Conservation (phyloP, 2,329 filamentous ascomycete species). For the Penicillium sp. region DNA sequence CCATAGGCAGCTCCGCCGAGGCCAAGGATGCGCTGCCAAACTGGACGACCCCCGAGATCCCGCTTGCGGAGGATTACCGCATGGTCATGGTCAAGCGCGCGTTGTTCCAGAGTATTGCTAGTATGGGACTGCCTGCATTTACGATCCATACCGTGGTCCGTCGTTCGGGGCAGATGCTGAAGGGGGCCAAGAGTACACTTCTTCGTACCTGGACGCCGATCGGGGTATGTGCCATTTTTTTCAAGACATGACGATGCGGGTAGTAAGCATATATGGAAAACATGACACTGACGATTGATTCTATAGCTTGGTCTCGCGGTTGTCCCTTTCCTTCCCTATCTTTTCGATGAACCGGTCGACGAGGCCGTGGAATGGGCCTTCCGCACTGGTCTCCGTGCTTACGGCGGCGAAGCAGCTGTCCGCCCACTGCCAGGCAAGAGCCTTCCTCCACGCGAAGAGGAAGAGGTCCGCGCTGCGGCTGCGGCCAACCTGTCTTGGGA, state of each 20-base stretch:
- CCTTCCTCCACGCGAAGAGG: conserved; percentile 5
- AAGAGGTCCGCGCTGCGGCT: conserved; percentile 4
- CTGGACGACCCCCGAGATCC: conserved; percentile 49
- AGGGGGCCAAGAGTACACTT: conserved; percentile 69
- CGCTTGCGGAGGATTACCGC: conserved; percentile 82
- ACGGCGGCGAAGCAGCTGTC: conserved; percentile 63
- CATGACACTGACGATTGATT: conserved; percentile 16
- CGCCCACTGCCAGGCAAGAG: conserved; percentile 23
- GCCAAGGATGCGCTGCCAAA: conserved; percentile 29
- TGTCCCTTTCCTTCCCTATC: conserved; percentile 75
- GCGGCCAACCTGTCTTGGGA: conserved; percentile 33
- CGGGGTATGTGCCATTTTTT: conserved; percentile 59
- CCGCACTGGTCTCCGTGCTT: conserved; percentile 70
- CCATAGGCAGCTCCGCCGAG: conserved; percentile 15
- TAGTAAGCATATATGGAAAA: not conserved
- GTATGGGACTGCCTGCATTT: conserved; percentile 90
- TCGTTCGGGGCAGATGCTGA: conserved; percentile 84
- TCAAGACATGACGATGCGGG: not conserved
- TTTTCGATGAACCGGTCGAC: conserved; percentile 93
- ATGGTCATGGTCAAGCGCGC: conserved; percentile 87
- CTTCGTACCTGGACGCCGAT: conserved; percentile 87
- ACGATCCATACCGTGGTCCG: conserved; percentile 90
- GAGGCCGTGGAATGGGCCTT: conserved; percentile 86
- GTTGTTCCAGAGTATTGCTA: conserved; percentile 84
- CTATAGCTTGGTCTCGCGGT: conserved; percentile 60